Evolutionary conservation across 495 filamentous ascomycete species (phyloP), one percentile per base, ranked within the genome.

Genomic region (Penicillium arizonense): DNA sequence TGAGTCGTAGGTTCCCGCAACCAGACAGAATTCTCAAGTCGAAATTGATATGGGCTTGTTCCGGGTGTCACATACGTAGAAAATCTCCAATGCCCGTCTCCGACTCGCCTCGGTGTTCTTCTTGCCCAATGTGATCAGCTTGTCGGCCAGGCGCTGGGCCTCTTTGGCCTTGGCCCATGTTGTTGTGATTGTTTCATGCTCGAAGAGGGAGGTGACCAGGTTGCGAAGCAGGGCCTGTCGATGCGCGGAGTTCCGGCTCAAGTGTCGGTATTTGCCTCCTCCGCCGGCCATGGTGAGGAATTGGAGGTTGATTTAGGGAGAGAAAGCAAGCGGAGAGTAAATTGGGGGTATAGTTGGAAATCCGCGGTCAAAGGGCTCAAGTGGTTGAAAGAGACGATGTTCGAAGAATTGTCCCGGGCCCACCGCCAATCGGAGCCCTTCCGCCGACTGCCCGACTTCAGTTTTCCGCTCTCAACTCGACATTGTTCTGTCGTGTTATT

Each of bases 161-260:
- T 98, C 94, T 71, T 97, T 98, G 28, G 94, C 94, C 75, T 97
- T 97, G 68, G 83, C 83, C 84, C 87, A 97, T 74, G 94, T 96
- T 23, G 94, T 98, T 42, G 83, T 84, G 76, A 98, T 96, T 47
- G 87, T 82, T 74, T 98, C 94, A 69, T 96, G 83, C 64, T 87
- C 78, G 77, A 98, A 84, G 50, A 98, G 87, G n/a, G 91, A 93
- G 53, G 91, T 96, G 63, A 97, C 90, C 39, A 98, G 80, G 72
- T 97, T 97, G 57, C 94, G 91, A 52, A 98, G 88, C 55, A 98
- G 83, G 48, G 94, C 92, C 73, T 93, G 83, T 64, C 94, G 84
- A 65, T 97, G 94, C 28, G 94, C 73, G 26, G 89, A 94, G 33
- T 75, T 81, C 62, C 93, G 91, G 71, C 81, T 82, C 34, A 98